A percentile compares a stretch with the other conserved stretches of the same genome.
Evolutionary conservation across 768 basidiomycete genomes (phyloP).

Genomic region (Russula lepida): DNA sequence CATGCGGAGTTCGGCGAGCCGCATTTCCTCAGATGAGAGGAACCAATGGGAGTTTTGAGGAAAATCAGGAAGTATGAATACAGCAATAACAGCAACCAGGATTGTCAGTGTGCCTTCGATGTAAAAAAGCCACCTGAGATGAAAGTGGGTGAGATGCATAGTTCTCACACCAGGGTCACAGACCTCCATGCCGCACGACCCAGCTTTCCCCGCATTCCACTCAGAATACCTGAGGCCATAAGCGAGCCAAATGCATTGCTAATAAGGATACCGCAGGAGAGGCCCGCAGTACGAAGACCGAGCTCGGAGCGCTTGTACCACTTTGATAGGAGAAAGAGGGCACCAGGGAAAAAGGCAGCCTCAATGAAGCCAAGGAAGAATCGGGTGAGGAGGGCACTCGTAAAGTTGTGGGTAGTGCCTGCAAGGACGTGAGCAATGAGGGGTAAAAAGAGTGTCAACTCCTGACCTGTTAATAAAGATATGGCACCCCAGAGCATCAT

Average conservation of each 20-base stretch:
- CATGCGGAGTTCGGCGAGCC: constrained; percentile 52
- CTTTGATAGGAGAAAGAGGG: constrained; percentile 53
- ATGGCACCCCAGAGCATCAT: constrained; percentile 66
- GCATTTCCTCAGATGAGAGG: constrained; percentile 49
- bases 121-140: constrained; percentile 60
- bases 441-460: background rate
- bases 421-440: background rate
- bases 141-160: background rate
- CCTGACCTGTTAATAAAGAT: constrained; percentile 34
- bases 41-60: constrained; percentile 51
- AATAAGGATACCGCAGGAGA: constrained; percentile 66
- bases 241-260: constrained; percentile 78
- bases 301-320: constrained; percentile 72
- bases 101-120: constrained; percentile 57
- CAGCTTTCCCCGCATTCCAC: constrained; percentile 57
- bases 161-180: constrained; percentile 21
- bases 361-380: constrained; percentile 60
- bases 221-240: constrained; percentile 68
- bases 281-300: constrained; percentile 56
- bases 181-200: constrained; percentile 71
- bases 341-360: constrained; percentile 65
- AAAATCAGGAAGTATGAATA: constrained; percentile 69
- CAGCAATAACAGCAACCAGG: constrained; percentile 41
- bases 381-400: constrained; percentile 55
- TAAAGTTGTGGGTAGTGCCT: constrained; percentile 32